A percentile compares a stretch with the other conserved stretches of the same genome.
Evolutionary conservation across 768 basidiomycete genomes (phyloP).

Genomic region (Mycena venus): DNA sequence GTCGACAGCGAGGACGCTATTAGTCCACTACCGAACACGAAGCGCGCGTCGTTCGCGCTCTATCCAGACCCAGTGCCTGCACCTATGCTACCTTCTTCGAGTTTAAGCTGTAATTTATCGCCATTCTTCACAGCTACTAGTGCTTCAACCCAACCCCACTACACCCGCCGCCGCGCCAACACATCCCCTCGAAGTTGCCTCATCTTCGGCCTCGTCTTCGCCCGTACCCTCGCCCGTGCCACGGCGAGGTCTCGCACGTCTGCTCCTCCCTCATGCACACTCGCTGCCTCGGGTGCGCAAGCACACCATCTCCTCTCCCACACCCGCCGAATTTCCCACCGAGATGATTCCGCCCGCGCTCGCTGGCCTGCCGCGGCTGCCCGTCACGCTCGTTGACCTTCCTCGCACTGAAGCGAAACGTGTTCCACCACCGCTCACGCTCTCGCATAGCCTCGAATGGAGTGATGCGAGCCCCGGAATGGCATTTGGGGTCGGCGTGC

Average conservation of each 20-base stretch:
- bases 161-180: conserved; percentile 24
- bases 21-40: not conserved
- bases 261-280: not conserved
- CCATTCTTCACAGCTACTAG: not conserved
- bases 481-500: not conserved
- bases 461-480: not conserved
- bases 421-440: too few relatives aligned
- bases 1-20: not conserved
- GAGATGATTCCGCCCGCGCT: conserved; percentile 16
- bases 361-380: not conserved
- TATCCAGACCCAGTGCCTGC: conserved; percentile 13
- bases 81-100: not conserved
- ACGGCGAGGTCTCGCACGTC: not conserved
- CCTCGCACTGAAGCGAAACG: too few relatives aligned
- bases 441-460: not conserved
- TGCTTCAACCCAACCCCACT: not conserved
- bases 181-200: not conserved
- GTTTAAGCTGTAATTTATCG: not conserved
- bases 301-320: conserved; percentile 21
- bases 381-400: too few relatives aligned
- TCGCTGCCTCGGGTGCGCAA: conserved; percentile 17
- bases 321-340: conserved; percentile 9
- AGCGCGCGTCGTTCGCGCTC: conserved; percentile 24
- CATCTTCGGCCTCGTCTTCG: not conserved
- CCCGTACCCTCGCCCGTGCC: not conserved